Conservation (phyloP, 768 basidiomycete genomes). For the Naganishia friedmannii region DNA sequence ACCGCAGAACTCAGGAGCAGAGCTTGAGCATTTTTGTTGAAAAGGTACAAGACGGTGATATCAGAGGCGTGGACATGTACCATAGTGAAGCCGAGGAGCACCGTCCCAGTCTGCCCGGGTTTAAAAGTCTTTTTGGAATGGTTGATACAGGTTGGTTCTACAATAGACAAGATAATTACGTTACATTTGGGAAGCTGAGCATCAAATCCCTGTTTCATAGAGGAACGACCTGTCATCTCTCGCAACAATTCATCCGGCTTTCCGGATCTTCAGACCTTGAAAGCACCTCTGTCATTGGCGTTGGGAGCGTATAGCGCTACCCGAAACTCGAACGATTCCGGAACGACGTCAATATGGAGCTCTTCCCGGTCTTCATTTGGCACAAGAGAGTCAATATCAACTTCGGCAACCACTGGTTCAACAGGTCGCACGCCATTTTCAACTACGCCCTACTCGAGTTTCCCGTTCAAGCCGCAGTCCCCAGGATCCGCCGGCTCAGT, state of each 20-base stretch:
- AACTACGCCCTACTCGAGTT: not conserved
- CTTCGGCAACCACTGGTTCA: not conserved
- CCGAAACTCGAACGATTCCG: constrained; percentile 6
- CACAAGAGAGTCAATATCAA: constrained; percentile 13
- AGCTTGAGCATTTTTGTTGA: not conserved
- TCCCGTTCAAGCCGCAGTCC: not conserved
- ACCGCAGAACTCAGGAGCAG: not conserved
- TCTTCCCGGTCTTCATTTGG: not conserved
- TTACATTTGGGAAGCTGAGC: not conserved
- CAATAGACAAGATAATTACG: not conserved
- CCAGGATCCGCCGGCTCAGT: not conserved
- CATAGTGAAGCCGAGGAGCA: constrained; percentile 1
- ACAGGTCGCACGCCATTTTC: not conserved
- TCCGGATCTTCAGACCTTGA: constrained; percentile 8
- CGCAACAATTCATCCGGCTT: constrained; percentile 17
- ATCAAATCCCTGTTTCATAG: not conserved
- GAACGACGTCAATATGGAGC: constrained; percentile 13
- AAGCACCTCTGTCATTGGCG: not conserved
- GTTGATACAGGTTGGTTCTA: constrained; percentile 31
- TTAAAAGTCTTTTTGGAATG: constrained; percentile 44
- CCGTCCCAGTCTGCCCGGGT: constrained; percentile 42
- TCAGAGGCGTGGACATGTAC: not conserved
- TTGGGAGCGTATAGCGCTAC: not conserved
- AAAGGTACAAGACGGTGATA: not conserved
- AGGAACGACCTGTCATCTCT: constrained; percentile 1